Evolutionary conservation across 164 flowering plant genomes (phyloP).

Genomic region (Vitis amurensis): DNA sequence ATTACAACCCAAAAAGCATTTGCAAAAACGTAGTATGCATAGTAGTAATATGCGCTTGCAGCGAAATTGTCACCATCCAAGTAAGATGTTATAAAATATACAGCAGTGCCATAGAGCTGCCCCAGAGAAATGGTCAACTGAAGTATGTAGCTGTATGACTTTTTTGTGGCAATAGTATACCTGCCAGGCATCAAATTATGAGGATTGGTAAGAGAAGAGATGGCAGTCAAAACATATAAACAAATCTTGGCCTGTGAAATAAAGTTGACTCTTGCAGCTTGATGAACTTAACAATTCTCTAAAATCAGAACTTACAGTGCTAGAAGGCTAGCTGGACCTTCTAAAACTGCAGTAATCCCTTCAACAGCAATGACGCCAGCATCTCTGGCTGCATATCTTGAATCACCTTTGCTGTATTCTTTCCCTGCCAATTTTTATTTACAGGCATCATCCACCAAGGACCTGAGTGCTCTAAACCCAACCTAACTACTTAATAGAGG

Average conservation of each 20-base stretch:
- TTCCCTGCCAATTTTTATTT: slow-evolving; percentile 61
- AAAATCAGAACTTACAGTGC: slow-evolving; percentile 61
- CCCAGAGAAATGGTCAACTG: slow-evolving; percentile 79
- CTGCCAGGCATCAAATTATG: slow-evolving; percentile 34
- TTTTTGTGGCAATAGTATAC: slow-evolving; percentile 71
- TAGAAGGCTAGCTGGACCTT: slow-evolving; percentile 82
- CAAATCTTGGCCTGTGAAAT: neutral
- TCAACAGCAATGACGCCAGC: slow-evolving; percentile 74
- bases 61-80: slow-evolving; percentile 91
- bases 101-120: slow-evolving; percentile 79
- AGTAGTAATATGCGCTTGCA: slow-evolving; percentile 53
- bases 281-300: neutral
- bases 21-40: slow-evolving; percentile 64
- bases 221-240: neutral
- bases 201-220: neutral
- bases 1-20: slow-evolving; percentile 77
- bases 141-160: slow-evolving; percentile 72
- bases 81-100: slow-evolving; percentile 64
- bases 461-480: neutral
- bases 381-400: slow-evolving; percentile 84
- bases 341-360: slow-evolving; percentile 84
- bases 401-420: slow-evolving; percentile 99
- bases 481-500: neutral
- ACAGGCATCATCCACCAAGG: neutral
- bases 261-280: neutral